Base-by-base conservation (phyloP, 2,329 filamentous ascomycete genomes). In the Exophiala sideris region DNA sequence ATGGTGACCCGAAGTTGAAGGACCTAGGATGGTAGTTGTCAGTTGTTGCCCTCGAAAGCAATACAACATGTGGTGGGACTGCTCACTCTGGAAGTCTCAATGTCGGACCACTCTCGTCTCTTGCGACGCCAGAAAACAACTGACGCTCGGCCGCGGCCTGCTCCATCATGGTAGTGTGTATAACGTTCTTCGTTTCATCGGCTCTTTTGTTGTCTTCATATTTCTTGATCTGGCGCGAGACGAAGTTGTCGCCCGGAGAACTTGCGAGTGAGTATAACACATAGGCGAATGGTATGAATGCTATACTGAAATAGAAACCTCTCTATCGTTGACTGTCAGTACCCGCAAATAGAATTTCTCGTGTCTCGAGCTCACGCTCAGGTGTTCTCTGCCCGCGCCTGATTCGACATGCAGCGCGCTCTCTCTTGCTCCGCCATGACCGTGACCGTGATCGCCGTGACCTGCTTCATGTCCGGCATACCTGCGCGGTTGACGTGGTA, bases 31-130 rank as follows among this genome's bases (percentile, higher is more conserved):
- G 21, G 14, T 18, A 41, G 50, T 35, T 35, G 48, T 55, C 33
- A 55, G 56, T 52, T 8, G 45, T 36, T 18, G 50, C 18, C 33
- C 24, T 34, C 41, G 40, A 36, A 42, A 36, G 45, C 42, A 47
- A 24, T 29, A 50, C 9, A 9, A 44, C 4, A n/a, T 24, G 40
- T 21, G 20, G n/a, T 20, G 29, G 21, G 29, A 12, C 41, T 12
- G 41, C 84, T 58, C 79, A 88, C 85, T 88, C 85, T 33, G 81
- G 83, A 64, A 80, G 83, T 66, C 71, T 80, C 68, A 87, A 68
- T 16, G 82, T 76, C 41, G 83, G 72, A 61, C 76, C 68, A 44
- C 65, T 64, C 3, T 46, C 38, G 50, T 71, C 73, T 60, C 75
- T 70, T 18, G 71, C 64, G 52, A 71, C 69, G 54, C 71, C 74